Evolutionary conservation across 169 alveolate species (phyloP).

Genomic region (Cardiosporidium cionae): DNA sequence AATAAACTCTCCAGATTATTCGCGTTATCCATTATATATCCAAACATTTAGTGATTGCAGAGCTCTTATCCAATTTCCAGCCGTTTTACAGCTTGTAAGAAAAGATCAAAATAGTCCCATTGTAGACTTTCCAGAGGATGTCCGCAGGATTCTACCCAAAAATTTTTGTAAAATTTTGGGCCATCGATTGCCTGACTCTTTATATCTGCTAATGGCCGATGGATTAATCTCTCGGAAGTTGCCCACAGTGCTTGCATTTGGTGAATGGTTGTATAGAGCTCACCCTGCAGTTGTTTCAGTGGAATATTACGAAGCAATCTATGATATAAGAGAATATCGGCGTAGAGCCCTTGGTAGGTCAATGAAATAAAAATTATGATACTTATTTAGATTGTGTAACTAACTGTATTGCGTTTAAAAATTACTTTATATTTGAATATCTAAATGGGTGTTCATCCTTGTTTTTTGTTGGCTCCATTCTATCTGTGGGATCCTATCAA

Average conservation of each 20-base stretch:
- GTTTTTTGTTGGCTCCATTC: too few species aligned
- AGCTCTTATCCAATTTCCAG: neutral
- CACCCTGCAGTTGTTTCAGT: neutral
- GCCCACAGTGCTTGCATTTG: neutral
- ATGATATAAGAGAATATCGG: neutral
- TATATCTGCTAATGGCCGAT: neutral
- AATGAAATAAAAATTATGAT: too few species aligned
- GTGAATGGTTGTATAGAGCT: neutral
- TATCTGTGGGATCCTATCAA: too few species aligned
- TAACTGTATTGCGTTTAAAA: too few species aligned
- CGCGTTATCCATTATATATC: neutral
- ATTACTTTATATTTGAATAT: too few species aligned
- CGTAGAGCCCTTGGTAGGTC: neutral
- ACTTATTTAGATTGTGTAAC: too few species aligned
- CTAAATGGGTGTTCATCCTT: too few species aligned
- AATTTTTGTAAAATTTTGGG: neutral
- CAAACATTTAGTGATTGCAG: too few species aligned
- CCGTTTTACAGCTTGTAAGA: neutral
- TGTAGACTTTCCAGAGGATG: too few species aligned
- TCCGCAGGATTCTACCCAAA: neutral
- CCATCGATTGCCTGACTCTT: neutral
- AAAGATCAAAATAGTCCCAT: too few species aligned
- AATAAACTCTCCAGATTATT: neutral
- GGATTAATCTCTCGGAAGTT: neutral
- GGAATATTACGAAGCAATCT: neutral